These are phyloP conservation scores for Canavalia gladiata DNA, from an alignment of 306 rosid species.

Conservation along the genomic window DNA sequence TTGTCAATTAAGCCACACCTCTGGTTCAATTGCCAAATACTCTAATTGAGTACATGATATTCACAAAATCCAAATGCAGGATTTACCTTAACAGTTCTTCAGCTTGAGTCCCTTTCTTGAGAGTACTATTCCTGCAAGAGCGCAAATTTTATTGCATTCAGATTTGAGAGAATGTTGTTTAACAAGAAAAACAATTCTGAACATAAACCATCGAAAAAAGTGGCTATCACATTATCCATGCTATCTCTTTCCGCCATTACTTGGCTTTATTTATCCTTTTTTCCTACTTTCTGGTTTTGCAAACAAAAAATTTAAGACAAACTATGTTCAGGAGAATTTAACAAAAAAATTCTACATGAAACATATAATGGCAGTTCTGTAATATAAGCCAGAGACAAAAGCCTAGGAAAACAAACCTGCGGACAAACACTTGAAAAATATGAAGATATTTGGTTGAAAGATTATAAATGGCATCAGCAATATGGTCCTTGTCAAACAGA, in stretches of 20 bases:
- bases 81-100: slow-evolving; percentile 89
- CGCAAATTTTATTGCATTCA: slow-evolving; percentile 27
- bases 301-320: neutral
- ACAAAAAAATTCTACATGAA: slow-evolving; percentile 25
- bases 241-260: neutral
- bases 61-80: slow-evolving; percentile 35
- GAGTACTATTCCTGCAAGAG: slow-evolving; percentile 65
- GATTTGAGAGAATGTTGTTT: slow-evolving; percentile 6
- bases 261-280: neutral
- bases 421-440: slow-evolving; percentile 69
- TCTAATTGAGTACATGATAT: slow-evolving; percentile 12
- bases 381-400: slow-evolving; percentile 25
- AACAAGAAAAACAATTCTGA: slow-evolving; percentile 28
- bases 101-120: slow-evolving; percentile 59
- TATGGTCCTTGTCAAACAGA: slow-evolving; percentile 75
- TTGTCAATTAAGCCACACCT: slow-evolving; percentile 13
- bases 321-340: slow-evolving; percentile 16
- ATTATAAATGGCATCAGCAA: slow-evolving; percentile 72
- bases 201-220: slow-evolving; percentile 10
- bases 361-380: slow-evolving; percentile 21
- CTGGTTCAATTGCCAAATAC: slow-evolving; percentile 14
- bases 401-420: slow-evolving; percentile 67
- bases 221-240: neutral
- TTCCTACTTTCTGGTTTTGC: neutral
- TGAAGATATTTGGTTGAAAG: slow-evolving; percentile 85